Evolutionary conservation across 176 grass and related monocot genomes (phyloP).

Genomic region (Carex pumila): DNA sequence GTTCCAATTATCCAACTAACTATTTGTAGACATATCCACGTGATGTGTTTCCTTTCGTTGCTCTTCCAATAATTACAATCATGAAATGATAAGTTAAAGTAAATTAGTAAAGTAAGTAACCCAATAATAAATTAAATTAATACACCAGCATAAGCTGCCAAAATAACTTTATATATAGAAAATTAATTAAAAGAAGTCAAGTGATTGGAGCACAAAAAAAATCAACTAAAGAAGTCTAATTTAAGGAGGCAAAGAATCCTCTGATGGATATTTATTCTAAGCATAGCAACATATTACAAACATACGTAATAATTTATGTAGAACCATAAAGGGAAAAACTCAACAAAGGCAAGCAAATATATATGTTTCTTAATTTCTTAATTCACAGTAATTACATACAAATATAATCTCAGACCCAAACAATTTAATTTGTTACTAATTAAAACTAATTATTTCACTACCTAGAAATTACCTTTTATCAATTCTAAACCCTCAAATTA

Average conservation of each 20-base stretch:
- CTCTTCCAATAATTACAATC: slow-evolving; percentile 20
- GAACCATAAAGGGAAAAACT: not conserved
- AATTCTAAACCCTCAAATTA: slow-evolving; percentile 3
- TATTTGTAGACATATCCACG: slow-evolving; percentile 5
- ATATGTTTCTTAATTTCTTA: not conserved
- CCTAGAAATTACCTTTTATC: slow-evolving; percentile 15
- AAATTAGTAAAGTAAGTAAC: not conserved
- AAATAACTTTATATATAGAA: not conserved
- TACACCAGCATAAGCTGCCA: not conserved
- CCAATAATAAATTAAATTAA: not conserved
- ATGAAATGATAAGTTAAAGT: slow-evolving; percentile 11
- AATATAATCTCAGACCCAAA: slow-evolving; percentile 13
- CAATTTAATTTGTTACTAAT: not conserved
- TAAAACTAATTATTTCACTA: slow-evolving; percentile 10
- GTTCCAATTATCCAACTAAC: not conserved
- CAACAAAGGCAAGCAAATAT: not conserved
- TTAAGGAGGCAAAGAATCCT: not conserved
- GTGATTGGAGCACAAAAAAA: not conserved
- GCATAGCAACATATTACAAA: not conserved
- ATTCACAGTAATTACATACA: slow-evolving; percentile 15
- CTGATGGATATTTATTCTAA: slow-evolving; percentile 3
- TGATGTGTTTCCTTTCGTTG: slow-evolving; percentile 1
- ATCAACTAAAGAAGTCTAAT: not conserved
- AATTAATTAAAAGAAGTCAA: slow-evolving; percentile 2
- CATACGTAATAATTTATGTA: slow-evolving; percentile 8